A percentile compares a stretch with the other conserved stretches of the same genome.
phyloP scores from a whole-genome alignment of 1,284 basidiomycete species.

The Pyrrhoderma noxium region DNA sequence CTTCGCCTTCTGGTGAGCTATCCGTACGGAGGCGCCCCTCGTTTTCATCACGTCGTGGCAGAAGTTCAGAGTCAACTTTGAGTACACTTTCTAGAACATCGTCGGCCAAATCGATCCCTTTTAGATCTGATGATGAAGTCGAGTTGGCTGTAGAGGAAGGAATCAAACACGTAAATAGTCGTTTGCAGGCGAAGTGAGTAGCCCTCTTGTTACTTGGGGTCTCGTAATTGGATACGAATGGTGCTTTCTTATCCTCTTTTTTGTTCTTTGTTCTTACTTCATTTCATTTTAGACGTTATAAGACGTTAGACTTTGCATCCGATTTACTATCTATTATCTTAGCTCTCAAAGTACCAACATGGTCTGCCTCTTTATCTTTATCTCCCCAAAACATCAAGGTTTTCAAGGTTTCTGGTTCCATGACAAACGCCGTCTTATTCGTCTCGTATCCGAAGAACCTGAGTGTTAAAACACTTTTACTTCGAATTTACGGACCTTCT shows the following conservation, averaged over 20 bases:
- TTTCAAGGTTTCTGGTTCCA: slow-evolving; percentile 79
- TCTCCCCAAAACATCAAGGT: slow-evolving; percentile 51
- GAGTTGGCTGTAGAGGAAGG: slow-evolving; percentile 52
- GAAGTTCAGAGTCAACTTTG: slow-evolving; percentile 5
- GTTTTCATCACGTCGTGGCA: slow-evolving; percentile 5
- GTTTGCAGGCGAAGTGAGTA: slow-evolving; percentile 12
- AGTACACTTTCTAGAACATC: slow-evolving; percentile 24
- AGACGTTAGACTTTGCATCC: slow-evolving; percentile 50
- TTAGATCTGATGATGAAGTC: slow-evolving; percentile 32
- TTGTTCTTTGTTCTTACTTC: not conserved
- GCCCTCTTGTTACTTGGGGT: not conserved
- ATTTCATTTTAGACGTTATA: slow-evolving; percentile 53
- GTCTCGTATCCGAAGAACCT: slow-evolving; percentile 57
- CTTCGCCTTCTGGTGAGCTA: slow-evolving; percentile 1
- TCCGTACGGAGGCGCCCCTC: slow-evolving; percentile 3
- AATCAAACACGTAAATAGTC: slow-evolving; percentile 40
- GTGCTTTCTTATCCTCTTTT: not conserved
- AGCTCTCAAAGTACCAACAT: slow-evolving; percentile 48
- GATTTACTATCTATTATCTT: slow-evolving; percentile 50
- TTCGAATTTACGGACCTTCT: slow-evolving; percentile 86
- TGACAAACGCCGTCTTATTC: slow-evolving; percentile 95
- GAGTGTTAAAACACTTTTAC: slow-evolving; percentile 59
- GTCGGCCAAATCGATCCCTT: slow-evolving; percentile 36
- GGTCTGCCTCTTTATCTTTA: slow-evolving; percentile 37
- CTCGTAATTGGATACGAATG: slow-evolving; percentile 6